A percentile compares a stretch with the other conserved stretches of the same genome.
phyloP scores from a whole-genome alignment of 2,329 filamentous ascomycete species.

The Fusarium sp. region DNA sequence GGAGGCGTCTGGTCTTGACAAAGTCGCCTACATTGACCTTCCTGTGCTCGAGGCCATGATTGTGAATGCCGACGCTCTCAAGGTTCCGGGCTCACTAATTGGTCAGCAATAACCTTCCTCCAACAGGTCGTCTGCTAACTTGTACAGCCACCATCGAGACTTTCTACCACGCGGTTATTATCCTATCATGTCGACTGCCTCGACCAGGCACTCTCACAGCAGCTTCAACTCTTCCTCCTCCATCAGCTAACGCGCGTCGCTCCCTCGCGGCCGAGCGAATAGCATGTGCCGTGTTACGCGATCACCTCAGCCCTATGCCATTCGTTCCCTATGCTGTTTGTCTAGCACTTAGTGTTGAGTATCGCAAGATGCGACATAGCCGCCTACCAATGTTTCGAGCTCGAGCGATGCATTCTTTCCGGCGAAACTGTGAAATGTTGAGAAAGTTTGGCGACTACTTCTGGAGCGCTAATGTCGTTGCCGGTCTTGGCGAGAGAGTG shows the following conservation, averaged over 20 bases:
- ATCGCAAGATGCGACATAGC: conserved; percentile 73
- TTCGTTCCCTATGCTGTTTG: conserved; percentile 73
- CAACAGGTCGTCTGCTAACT: conserved; percentile 32
- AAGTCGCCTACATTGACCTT: conserved; percentile 63
- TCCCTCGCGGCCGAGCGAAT: conserved; percentile 70
- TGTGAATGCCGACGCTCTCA: conserved; percentile 64
- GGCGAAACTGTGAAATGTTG: conserved; percentile 65
- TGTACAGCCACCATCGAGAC: conserved; percentile 68
- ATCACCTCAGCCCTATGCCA: conserved; percentile 65
- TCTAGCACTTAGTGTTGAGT: conserved; percentile 71
- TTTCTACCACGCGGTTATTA: conserved; percentile 73
- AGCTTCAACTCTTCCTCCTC: conserved; percentile 58
- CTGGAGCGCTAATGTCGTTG: conserved; percentile 67
- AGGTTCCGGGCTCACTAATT: conserved; percentile 61
- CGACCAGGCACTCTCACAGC: conserved; percentile 54
- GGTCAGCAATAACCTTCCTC: conserved; percentile 48
- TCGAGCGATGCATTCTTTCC: conserved; percentile 66
- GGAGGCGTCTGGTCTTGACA: conserved; percentile 54
- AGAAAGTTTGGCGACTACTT: conserved; percentile 67
- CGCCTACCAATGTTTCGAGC: conserved; percentile 69
- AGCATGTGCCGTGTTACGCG: conserved; percentile 64
- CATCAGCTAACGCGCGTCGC: conserved; percentile 66
- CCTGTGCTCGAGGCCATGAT: conserved; percentile 70
- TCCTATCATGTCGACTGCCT: conserved; percentile 70
- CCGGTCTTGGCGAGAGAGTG: conserved; percentile 66